phyloP scores from a whole-genome alignment of 176 grass and related monocot species.

The Oryza glumipatula region DNA sequence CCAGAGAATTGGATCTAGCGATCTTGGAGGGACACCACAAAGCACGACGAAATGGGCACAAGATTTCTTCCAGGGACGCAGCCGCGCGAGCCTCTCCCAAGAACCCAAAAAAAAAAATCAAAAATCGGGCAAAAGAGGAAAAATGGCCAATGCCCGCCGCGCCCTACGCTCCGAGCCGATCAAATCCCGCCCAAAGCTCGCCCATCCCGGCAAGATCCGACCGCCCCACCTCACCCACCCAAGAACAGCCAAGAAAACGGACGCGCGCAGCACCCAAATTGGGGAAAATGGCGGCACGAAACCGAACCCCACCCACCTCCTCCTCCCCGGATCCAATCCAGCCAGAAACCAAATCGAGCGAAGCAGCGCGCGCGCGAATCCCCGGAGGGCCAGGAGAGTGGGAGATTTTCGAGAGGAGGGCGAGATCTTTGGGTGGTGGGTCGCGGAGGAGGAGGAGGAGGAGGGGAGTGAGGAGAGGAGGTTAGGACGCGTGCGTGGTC shows the following conservation, averaged over 20 bases:
- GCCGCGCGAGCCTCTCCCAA: background rate
- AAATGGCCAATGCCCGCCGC: slow-evolving; percentile 42
- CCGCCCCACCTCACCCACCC: background rate
- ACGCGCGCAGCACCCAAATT: background rate
- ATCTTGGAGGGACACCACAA: background rate
- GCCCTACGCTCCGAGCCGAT: slow-evolving; percentile 22
- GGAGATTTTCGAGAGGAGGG: background rate
- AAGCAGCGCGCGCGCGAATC: background rate
- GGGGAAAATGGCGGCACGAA: slow-evolving; percentile 23
- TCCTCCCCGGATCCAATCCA: slow-evolving; percentile 22
- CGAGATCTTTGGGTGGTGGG: slow-evolving; percentile 3
- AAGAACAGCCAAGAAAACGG: slow-evolving; percentile 23
- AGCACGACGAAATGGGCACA: background rate
- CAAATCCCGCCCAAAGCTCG: background rate
- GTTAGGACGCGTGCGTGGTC: slow-evolving; percentile 18
- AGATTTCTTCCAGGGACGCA: slow-evolving; percentile 8
- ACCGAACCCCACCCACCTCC: background rate
- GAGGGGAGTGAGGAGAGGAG: background rate
- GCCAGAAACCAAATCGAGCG: background rate
- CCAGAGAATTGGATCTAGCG: slow-evolving; percentile 49
- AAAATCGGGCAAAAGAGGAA: background rate
- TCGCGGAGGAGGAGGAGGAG: background rate
- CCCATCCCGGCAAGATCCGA: slow-evolving; percentile 43
- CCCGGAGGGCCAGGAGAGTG: background rate
- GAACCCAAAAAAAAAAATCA: background rate